phyloP scores from a whole-genome alignment of 2,329 filamentous ascomycete species.

The Cladosporium sp. region DNA sequence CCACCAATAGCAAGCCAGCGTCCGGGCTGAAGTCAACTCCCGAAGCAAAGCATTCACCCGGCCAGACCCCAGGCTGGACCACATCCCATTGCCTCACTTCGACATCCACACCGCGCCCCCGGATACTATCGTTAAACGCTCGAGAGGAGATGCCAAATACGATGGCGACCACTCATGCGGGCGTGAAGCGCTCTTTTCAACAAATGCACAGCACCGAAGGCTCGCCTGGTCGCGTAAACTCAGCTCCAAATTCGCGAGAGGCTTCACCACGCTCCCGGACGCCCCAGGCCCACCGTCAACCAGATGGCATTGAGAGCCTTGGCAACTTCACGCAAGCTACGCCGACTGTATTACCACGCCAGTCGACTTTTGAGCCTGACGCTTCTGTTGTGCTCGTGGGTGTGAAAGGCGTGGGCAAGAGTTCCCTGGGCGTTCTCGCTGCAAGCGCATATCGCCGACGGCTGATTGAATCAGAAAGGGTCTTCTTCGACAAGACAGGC shows the following conservation, averaged over 20 bases:
- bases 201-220: slow-evolving; percentile 23
- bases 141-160: not conserved
- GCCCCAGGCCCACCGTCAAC: slow-evolving; percentile 5
- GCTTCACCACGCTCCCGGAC: slow-evolving; percentile 13
- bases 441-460: slow-evolving; percentile 65
- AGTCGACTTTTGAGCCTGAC: slow-evolving; percentile 49
- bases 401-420: slow-evolving; percentile 70
- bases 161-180: slow-evolving; percentile 27
- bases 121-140: not conserved
- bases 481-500: slow-evolving; percentile 62
- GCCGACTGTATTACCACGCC: slow-evolving; percentile 7
- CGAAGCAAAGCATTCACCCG: slow-evolving; percentile 12
- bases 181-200: slow-evolving; percentile 27
- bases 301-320: slow-evolving; percentile 10
- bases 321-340: slow-evolving; percentile 9
- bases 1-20: not conserved
- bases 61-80: not conserved
- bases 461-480: slow-evolving; percentile 64
- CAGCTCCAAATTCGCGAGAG: slow-evolving; percentile 13
- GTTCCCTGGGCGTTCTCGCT: slow-evolving; percentile 70
- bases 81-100: not conserved
- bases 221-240: slow-evolving; percentile 4
- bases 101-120: slow-evolving; percentile 2
- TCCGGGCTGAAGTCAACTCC: slow-evolving; percentile 9
- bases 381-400: slow-evolving; percentile 71